Base-by-base conservation (phyloP, 331 rosid genomes). In the Quercus tomentella region DNA sequence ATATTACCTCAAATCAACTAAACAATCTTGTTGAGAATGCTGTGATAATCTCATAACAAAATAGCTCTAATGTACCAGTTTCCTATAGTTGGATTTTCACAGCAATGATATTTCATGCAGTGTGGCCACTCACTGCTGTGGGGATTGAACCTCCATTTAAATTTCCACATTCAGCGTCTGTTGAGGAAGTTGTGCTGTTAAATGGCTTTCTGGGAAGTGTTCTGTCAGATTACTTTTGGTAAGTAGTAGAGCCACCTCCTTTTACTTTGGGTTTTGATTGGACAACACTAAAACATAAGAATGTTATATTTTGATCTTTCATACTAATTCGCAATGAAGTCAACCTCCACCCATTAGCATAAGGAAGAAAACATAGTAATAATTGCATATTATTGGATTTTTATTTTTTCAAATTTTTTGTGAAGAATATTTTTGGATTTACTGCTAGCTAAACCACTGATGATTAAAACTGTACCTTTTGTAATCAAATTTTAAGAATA, bases 181-280 rank as follows among this genome's bases (percentile, higher is more conserved):
- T 81, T 6, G 65, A 56, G 54, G 89, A 93, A 86, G 81, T 87
- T 72, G 84, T 89, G 87, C 82, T 91, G 56, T 77, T 89, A 61
- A 93, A 93, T 82, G 78, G 92, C 85, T 84, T 89, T 26, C 73
- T 83, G 6, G 94, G 91, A 60, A 86, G 88, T 45, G 88, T 89
- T 80, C 83, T 89, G 58, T 89, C 94, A 2, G 92, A 93, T 87
- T 93, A 89, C 79, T 89, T 88, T 60, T 92, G 92, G 96, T 91
- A 84, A 21, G 89, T 77, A 73, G 49, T 75, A 71, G 58, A 80
- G 70, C 65, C 7, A 9, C 75, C 63, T 61, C 70, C 35, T 58
- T 73, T 52, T 25, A 30, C 58, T 43, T 54, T 69, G 63, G 45
- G 35, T 16, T 35, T 61, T 73, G 56, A 3, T 65, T n/a, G 52